phyloP scores from a whole-genome alignment of 257 asterid genomes.

The Nicotiana attenuata region DNA sequence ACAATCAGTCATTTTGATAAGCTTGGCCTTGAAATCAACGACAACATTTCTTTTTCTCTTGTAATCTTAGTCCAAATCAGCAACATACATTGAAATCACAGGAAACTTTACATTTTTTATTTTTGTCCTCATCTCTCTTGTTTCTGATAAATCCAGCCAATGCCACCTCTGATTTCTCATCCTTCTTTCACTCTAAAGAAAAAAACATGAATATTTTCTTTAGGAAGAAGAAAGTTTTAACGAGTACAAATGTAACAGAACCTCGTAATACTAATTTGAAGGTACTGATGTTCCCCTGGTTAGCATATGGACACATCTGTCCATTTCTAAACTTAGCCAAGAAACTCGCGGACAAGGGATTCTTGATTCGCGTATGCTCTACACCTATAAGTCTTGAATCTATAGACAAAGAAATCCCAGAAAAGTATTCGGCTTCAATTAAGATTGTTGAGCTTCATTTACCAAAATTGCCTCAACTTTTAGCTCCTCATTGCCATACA shows the following conservation, averaged over 20 bases:
- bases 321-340: constrained; percentile 29
- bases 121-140: too few species aligned
- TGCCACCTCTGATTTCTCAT: too few species aligned
- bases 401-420: constrained; percentile 17
- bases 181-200: neutral
- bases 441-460: constrained; percentile 32
- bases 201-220: neutral
- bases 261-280: neutral
- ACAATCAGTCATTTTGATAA: too few species aligned
- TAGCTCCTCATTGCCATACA: constrained; percentile 29
- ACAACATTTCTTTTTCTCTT: neutral
- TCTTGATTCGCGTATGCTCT: constrained; percentile 35
- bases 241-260: neutral
- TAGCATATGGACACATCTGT: constrained; percentile 7
- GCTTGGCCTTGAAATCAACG: neutral
- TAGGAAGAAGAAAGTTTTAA: neutral
- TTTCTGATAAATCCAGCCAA: too few species aligned
- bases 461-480: constrained; percentile 20
- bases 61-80: neutral
- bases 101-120: neutral
- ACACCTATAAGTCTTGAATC: constrained; percentile 33
- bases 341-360: constrained; percentile 25
- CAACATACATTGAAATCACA: neutral
- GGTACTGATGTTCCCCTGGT: constrained; percentile 6
- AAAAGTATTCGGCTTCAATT: constrained; percentile 19